Evolutionary conservation across 495 filamentous ascomycete genomes (phyloP), one percentile per base, ranked within the genome.

Genomic region (Aspergillus avenaceus): DNA sequence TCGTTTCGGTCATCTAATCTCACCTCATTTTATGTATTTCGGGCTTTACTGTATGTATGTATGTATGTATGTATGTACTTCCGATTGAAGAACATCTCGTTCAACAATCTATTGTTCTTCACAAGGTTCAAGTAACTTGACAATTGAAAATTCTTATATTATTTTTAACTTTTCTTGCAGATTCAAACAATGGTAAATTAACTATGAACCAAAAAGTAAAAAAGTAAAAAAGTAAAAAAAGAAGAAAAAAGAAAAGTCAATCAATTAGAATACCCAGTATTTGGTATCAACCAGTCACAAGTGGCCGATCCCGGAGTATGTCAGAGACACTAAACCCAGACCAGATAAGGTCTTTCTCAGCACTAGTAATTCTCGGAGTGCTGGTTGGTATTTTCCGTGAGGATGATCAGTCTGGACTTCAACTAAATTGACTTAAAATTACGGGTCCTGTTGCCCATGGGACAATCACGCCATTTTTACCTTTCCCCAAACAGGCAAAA

Each of bases 301-400:
- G 41, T 40, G 42, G 50, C 50, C 50, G 50, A 52, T 52, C 50
- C 43, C 50, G 50, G 44, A 47, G 14, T 7, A n/a, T n/a, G 34
- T 18, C n/a, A 19, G n/a, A 5, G 16, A 34, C 6, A 38, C 34
- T 38, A 38, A 6, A 38, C 34, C 13, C 7, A 18, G 16, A 38
- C 18, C 16, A 21, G 34, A 21, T 38, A 38, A 38, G 34, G 1
- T 14, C 13, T 26, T 26, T 45, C 43, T 45, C 41, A 23, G 21
- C 7, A 25, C 9, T 23, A 23, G 4, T 14, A 38, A 4, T 8
- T 45, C 13, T 32, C 29, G 32, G 19, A 22, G 5, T 8, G 19
- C 14, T 21, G 6, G 43, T 46, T 38, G 34, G 14, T n/a, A 16
- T 5, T 1, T 2, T 7, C 12, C n/a, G n/a, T 6, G 32, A 14